Conservation (phyloP, 805 yeast species). For the Yarrowia sp. region DNA sequence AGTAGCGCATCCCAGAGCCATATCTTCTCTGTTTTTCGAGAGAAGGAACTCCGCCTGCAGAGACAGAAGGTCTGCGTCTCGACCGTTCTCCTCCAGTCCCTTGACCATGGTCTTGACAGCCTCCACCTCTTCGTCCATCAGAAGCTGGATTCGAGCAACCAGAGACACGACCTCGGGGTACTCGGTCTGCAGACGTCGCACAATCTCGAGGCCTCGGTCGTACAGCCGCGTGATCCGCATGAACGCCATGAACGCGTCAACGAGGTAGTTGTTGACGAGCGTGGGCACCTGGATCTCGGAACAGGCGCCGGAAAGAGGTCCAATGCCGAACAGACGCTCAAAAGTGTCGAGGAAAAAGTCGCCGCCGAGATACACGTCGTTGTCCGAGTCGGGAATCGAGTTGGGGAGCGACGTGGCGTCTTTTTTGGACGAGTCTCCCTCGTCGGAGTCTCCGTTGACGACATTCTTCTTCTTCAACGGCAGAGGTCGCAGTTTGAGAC, state of each 20-base stretch:
- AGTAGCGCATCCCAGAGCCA: conserved; percentile 66
- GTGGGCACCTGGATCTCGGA: conserved; percentile 76
- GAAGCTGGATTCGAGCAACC: conserved; percentile 54
- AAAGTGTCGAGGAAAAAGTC: conserved; percentile 66
- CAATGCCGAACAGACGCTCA: conserved; percentile 69
- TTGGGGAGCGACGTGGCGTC: conserved; percentile 46
- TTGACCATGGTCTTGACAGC: conserved; percentile 57
- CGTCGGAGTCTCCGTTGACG: conserved; percentile 3
- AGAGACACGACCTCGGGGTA: conserved; percentile 63
- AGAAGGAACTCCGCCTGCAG: conserved; percentile 72
- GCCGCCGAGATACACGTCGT: conserved; percentile 48
- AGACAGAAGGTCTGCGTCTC: conserved; percentile 63
- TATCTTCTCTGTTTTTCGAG: conserved; percentile 58
- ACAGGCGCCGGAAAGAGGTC: conserved; percentile 69
- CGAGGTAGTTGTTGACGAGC: conserved; percentile 67
- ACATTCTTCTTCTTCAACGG: conserved; percentile 27
- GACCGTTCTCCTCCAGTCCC: conserved; percentile 54
- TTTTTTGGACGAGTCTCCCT: conserved; percentile 47
- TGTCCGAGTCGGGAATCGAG: conserved; percentile 20
- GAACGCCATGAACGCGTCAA: conserved; percentile 73
- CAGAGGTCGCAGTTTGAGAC: conserved; percentile 83
- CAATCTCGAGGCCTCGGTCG: conserved; percentile 65
- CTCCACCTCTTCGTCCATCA: conserved; percentile 56
- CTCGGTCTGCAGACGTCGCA: conserved; percentile 57
- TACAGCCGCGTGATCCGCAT: conserved; percentile 70